Percentiles rank a stretch among this genome's conserved stretches.
These are phyloP conservation scores for Amorphotheca resinae DNA, from an alignment of 495 filamentous ascomycete genomes.

Conservation along the genomic window DNA sequence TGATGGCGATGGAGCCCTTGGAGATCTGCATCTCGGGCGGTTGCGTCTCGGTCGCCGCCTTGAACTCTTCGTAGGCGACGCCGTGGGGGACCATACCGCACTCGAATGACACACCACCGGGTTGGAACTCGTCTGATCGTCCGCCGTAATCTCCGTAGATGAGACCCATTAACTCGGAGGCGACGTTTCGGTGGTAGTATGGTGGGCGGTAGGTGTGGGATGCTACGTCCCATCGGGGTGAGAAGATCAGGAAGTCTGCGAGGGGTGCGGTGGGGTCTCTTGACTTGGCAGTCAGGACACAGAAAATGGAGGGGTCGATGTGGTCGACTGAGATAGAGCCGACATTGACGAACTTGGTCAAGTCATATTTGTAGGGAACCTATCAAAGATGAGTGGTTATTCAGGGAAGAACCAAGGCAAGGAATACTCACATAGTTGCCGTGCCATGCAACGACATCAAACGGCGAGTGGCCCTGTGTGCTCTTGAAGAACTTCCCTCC, in stretches of 20 bases:
- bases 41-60: slow-evolving; percentile 26
- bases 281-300: slow-evolving; percentile 64
- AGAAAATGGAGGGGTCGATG: slow-evolving; percentile 72
- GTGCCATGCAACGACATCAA: slow-evolving; percentile 84
- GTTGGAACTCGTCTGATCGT: slow-evolving; percentile 35
- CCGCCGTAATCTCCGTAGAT: slow-evolving; percentile 44
- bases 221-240: slow-evolving; percentile 67
- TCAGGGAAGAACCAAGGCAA: slow-evolving; percentile 39
- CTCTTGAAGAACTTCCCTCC: slow-evolving; percentile 49
- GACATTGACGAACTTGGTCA: slow-evolving; percentile 68
- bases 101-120: slow-evolving; percentile 44
- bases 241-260: slow-evolving; percentile 77
- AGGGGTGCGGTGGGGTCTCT: slow-evolving; percentile 53
- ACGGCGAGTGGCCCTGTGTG: slow-evolving; percentile 60
- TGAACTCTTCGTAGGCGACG: slow-evolving; percentile 42
- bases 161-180: slow-evolving; percentile 49
- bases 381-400: slow-evolving; percentile 17
- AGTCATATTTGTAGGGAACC: slow-evolving; percentile 73
- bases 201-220: slow-evolving; percentile 74
- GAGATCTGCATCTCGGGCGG: slow-evolving; percentile 36
- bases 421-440: slow-evolving; percentile 51
- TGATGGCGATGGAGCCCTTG: slow-evolving; percentile 37
- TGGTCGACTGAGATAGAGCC: slow-evolving; percentile 67
- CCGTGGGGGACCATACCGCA: slow-evolving; percentile 47
- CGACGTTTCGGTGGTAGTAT: slow-evolving; percentile 68